Conservation (phyloP, 202 grass and related monocot species). For the Elaeis oleifera region DNA sequence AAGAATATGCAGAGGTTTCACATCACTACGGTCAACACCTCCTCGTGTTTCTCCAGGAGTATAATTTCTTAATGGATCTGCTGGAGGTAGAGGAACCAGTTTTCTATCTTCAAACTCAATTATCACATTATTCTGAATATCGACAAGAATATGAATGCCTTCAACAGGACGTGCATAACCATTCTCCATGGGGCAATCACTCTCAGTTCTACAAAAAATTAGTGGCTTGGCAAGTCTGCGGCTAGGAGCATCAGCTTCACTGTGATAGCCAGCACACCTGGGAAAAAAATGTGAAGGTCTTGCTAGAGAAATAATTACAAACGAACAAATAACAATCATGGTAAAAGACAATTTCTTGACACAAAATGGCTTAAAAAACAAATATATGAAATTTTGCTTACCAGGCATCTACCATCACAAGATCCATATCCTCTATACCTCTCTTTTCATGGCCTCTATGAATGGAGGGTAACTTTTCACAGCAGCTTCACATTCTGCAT, state of each 20-base stretch:
- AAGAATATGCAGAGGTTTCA: slow-evolving; percentile 80
- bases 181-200: slow-evolving; percentile 98
- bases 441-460: slow-evolving; percentile 98
- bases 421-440: slow-evolving; percentile 98
- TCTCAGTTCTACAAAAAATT: slow-evolving; percentile 99
- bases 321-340: slow-evolving; percentile 4
- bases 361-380: slow-evolving; percentile 8
- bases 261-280: slow-evolving; percentile 88
- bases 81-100: slow-evolving; percentile 72
- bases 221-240: slow-evolving; percentile 83
- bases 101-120: slow-evolving; percentile 98
- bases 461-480: slow-evolving; percentile 92
- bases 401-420: slow-evolving; percentile 99
- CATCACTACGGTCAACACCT: slow-evolving; percentile 90
- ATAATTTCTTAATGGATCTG: slow-evolving; percentile 95
- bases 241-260: slow-evolving; percentile 76
- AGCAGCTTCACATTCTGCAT: slow-evolving; percentile 95
- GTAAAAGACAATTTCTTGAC: not conserved
- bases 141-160: slow-evolving; percentile 82
- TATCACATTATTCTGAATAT: slow-evolving; percentile 81
- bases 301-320: slow-evolving; percentile 7
- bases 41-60: slow-evolving; percentile 94
- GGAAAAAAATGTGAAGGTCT: slow-evolving; percentile 9
- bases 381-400: slow-evolving; percentile 25
- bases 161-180: slow-evolving; percentile 98